Percentiles rank a stretch among this genome's conserved stretches.
phyloP scores from a whole-genome alignment of 331 rosid genomes.

The Cucumis variabilis region DNA sequence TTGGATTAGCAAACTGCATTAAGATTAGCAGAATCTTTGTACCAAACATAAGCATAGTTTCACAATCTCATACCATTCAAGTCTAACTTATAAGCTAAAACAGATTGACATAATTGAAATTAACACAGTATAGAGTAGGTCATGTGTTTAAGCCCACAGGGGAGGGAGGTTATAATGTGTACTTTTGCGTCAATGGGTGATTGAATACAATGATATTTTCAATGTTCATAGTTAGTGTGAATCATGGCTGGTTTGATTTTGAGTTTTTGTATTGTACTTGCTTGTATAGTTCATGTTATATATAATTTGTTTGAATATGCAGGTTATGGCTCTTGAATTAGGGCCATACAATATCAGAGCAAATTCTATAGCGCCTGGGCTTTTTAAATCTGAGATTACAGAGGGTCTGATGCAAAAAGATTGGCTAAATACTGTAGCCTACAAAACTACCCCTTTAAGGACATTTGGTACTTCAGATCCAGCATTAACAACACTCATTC shows the following conservation, averaged over 20 bases:
- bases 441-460: constrained; percentile 61
- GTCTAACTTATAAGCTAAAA: neutral
- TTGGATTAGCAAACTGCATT: neutral
- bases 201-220: neutral
- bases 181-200: too few relatives aligned
- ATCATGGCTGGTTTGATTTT: neutral
- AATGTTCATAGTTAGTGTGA: neutral
- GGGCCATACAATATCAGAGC: constrained; percentile 81
- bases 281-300: neutral
- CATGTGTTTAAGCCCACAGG: neutral
- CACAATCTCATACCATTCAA: neutral
- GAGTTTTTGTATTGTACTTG: neutral
- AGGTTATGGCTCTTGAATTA: constrained; percentile 86
- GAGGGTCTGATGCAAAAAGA: constrained; percentile 60
- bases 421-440: constrained; percentile 64
- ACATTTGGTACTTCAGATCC: constrained; percentile 67
- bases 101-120: neutral
- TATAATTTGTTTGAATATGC: constrained; percentile 27
- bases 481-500: constrained; percentile 69
- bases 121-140: too few relatives aligned
- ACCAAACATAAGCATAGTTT: neutral
- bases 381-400: constrained; percentile 87
- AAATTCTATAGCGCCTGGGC: constrained; percentile 78
- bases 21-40: neutral
- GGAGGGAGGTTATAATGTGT: too few relatives aligned